Percentiles rank a stretch among this genome's conserved stretches.
Evolutionary conservation across 2,329 filamentous ascomycete genomes (phyloP).

Genomic region (Aspergillus piperis): DNA sequence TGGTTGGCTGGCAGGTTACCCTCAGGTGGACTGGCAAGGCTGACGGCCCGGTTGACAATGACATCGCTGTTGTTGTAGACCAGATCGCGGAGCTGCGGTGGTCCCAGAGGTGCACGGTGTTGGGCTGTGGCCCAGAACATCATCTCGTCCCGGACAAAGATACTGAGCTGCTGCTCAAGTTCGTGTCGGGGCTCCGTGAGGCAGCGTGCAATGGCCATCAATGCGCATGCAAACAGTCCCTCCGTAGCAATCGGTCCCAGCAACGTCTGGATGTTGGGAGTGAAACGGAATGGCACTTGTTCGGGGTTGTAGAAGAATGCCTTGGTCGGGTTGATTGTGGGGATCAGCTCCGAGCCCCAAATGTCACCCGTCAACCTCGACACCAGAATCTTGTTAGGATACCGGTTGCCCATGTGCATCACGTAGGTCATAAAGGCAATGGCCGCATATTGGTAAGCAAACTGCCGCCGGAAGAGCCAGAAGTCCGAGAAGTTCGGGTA

Average conservation of each 20-base stretch:
- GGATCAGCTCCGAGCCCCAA: constrained; percentile 93
- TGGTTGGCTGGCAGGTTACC: constrained; percentile 89
- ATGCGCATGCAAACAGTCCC: constrained; percentile 88
- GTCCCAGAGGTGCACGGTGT: constrained; percentile 65
- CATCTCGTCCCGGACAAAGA: constrained; percentile 98
- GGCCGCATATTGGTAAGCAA: constrained; percentile 91
- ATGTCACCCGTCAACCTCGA: constrained; percentile 85
- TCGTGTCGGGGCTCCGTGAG: constrained; percentile 79
- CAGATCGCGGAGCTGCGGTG: constrained; percentile 72
- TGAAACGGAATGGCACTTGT: constrained; percentile 94
- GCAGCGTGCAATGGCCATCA: constrained; percentile 96
- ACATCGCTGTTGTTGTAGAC: constrained; percentile 86
- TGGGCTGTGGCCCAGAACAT: constrained; percentile 91
- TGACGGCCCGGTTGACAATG: constrained; percentile 87
- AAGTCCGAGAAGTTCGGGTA: constrained; percentile 92
- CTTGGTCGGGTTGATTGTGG: constrained; percentile 79
- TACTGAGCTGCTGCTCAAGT: constrained; percentile 88
- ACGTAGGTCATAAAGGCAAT: constrained; percentile 99
- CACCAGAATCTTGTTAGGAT: constrained; percentile 94
- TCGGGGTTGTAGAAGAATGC: constrained; percentile 94
- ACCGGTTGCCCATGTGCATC: constrained; percentile 94
- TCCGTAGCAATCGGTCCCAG: constrained; percentile 96
- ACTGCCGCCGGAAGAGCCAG: constrained; percentile 97
- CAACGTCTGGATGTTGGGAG: constrained; percentile 90
- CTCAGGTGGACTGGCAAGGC: constrained; percentile 74